phyloP scores from a whole-genome alignment of 2,329 filamentous ascomycete genomes.

The Aschersonia sp. region DNA sequence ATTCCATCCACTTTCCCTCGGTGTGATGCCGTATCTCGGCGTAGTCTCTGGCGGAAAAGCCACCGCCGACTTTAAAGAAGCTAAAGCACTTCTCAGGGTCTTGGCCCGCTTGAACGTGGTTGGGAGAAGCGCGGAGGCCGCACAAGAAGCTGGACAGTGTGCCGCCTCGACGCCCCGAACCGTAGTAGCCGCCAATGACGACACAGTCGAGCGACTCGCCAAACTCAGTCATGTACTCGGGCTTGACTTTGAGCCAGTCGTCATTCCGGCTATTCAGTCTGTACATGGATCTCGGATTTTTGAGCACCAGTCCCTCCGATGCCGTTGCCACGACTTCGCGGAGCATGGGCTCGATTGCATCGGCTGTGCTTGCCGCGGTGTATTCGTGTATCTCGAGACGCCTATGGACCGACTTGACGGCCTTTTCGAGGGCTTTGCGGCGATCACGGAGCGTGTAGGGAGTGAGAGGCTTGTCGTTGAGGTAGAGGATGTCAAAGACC shows the following conservation, averaged over 20 bases:
- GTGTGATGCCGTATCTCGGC: conserved; percentile 68
- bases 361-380: conserved; percentile 46
- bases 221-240: conserved; percentile 95
- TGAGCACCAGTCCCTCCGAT: conserved; percentile 82
- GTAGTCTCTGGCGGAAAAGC: conserved; percentile 76
- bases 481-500: conserved; percentile 80
- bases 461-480: conserved; percentile 71
- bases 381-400: conserved; percentile 75
- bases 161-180: conserved; percentile 73
- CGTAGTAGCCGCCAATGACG: conserved; percentile 85
- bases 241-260: conserved; percentile 98
- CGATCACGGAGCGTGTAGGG: conserved; percentile 73
- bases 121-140: conserved; percentile 62
- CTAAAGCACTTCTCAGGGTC: conserved; percentile 69
- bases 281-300: conserved; percentile 83
- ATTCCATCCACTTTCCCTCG: conserved; percentile 81
- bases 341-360: conserved; percentile 65
- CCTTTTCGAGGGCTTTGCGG: conserved; percentile 55
- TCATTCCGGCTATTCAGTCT: conserved; percentile 79
- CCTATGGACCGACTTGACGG: conserved; percentile 55
- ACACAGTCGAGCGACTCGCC: conserved; percentile 86
- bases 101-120: conserved; percentile 42
- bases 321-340: conserved; percentile 74
- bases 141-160: conserved; percentile 79
- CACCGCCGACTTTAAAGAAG: conserved; percentile 98